Conservation (phyloP, 441 rosid genomes). For the Isatis lusitanica region DNA sequence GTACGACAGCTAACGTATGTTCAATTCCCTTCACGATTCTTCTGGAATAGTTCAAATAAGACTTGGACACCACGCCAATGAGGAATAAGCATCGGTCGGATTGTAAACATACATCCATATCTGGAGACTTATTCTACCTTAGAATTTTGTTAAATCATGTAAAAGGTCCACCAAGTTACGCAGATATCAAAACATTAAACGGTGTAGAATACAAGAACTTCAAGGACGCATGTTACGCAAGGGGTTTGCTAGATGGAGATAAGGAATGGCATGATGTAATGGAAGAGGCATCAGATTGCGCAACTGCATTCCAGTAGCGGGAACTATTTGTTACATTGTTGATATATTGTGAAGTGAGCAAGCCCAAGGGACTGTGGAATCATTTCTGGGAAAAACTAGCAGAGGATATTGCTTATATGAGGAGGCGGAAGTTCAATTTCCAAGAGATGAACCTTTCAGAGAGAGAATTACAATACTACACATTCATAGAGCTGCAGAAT, state of each 20-base stretch:
- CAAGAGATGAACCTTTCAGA: no score
- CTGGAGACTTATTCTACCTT: neutral
- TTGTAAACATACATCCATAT: neutral
- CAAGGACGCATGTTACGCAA: neutral
- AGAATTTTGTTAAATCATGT: neutral
- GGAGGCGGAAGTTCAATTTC: no score
- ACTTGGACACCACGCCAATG: neutral
- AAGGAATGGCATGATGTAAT: neutral
- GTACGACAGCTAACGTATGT: neutral
- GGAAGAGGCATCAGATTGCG: neutral
- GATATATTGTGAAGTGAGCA: neutral
- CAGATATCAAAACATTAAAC: fast-evolving
- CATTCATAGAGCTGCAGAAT: no score
- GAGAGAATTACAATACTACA: no score
- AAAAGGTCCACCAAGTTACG: neutral
- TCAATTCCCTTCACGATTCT: neutral
- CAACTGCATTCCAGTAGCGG: neutral
- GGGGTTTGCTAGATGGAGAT: neutral
- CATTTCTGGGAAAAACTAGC: no score
- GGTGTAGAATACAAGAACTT: no score
- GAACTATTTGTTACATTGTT: neutral
- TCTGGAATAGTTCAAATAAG: neutral
- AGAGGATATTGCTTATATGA: no score
- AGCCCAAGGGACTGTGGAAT: fast-evolving
- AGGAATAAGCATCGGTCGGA: neutral